phyloP scores from a whole-genome alignment of 139 green algal genomes.

The Spirogloea muscicola region DNA sequence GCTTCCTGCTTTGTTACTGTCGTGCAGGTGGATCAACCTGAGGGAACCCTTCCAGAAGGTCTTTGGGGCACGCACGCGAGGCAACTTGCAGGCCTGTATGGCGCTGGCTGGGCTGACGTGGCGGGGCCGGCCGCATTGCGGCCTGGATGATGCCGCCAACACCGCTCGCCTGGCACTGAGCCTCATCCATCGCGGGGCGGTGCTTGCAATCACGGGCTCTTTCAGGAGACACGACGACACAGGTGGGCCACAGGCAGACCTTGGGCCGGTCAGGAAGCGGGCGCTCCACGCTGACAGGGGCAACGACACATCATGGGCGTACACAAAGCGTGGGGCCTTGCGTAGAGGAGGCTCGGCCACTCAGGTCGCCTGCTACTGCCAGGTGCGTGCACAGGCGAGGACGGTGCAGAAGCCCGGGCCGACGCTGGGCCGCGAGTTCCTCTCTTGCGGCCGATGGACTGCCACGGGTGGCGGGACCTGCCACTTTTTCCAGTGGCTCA shows the following conservation, averaged over 20 bases:
- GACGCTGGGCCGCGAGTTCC: constrained; percentile 7
- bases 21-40: constrained; percentile 49
- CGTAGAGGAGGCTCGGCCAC: neutral
- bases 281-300: neutral
- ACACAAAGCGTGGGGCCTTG: neutral
- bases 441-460: constrained; percentile 34
- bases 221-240: constrained; percentile 30
- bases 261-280: neutral
- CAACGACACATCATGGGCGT: neutral
- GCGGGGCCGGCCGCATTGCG: constrained; percentile 55
- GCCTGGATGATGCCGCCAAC: constrained; percentile 61
- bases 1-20: neutral
- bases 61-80: constrained; percentile 4
- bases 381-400: constrained; percentile 21
- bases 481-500: constrained; percentile 38
- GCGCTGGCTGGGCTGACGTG: constrained; percentile 47
- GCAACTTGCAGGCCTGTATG: constrained; percentile 23
- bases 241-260: neutral
- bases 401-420: constrained; percentile 41
- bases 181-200: constrained; percentile 50
- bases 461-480: constrained; percentile 17
- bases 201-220: constrained; percentile 46
- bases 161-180: constrained; percentile 49
- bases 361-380: neutral
- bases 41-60: constrained; percentile 48